Base-by-base conservation (phyloP, 2,329 filamentous ascomycete species). In the Tolypocladium guangdongense region DNA sequence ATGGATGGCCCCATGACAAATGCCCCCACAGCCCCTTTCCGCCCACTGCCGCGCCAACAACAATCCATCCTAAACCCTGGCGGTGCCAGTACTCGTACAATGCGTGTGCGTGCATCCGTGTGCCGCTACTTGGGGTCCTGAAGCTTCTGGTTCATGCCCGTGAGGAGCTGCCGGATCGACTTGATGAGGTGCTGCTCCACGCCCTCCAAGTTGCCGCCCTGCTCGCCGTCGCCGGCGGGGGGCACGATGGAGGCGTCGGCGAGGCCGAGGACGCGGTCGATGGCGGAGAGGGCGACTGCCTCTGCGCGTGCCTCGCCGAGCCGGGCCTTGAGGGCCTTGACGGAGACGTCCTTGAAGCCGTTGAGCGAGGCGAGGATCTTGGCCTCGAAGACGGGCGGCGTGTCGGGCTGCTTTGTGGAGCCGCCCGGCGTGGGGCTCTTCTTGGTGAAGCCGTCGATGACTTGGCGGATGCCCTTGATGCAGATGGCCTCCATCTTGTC, bases 211-310 rank as follows among this genome's bases (percentile, higher is more conserved):
- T 67, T 67, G 36, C 63, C 63, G 7, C 57, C 60, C 24, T 60
- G 56, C 52, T 70, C 64, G n/a, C 64, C 64, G 46, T 69, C 68
- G 6, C 58, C 62, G 5, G 62, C 59, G 5, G 65, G 66, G 2
- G 68, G 63, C 22, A 71, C 63, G 30, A 73, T 70, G 56, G 72
- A 77, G 5, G 68, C 67, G 36, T 73, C 68, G 4, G 74, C 70
- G 20, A 79, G 68, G 3, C 75, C 76, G 7, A 79, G 65, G 2
- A 75, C 74, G 24, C 75, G 74, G 56, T 78, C 73, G 48, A 78
- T 75, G 14, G 76, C 75, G 2, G 75, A 78, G 35, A 79, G 62
- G 0, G 77, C 67, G 36, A 79, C 65, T 12, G 70, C 69, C 58
- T 78, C 74, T 14, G 75, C 71, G 55, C 69, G 70, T 30, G 65